Evolutionary conservation across 768 basidiomycete genomes (phyloP), one percentile per base, ranked within the genome.

Genomic region (Favolaschia claudopus): DNA sequence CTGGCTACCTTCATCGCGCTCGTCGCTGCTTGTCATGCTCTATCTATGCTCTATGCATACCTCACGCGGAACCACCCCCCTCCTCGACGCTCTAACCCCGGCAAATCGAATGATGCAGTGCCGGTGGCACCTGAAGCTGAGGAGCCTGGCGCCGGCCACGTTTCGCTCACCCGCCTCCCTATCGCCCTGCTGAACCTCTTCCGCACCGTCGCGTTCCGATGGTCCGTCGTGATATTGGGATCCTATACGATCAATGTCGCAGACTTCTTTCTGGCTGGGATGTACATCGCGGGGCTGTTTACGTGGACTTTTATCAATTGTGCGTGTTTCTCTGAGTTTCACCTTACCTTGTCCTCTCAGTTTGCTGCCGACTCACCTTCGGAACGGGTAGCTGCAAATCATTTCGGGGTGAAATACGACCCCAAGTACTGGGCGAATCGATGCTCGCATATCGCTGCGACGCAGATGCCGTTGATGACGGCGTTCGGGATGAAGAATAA

Each of bases 401-500:
- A 58, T 7, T 45, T 43, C 10, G 67, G 64, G 9, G 17, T 40
- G 5, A 55, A 47, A 4, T 54, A 63, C 38, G 28, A 42, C 8
- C 43, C 55, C 14, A 33, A 44, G 5, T 68, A 65, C 43, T 67
- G 55, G 55, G 56, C 58, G 27, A 63, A 75, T 46, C 70, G 77
- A 19, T 65, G 72, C 8, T 76, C 70, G 7, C 61, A 63, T 10
- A 70, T 80, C n/a, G 76, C 72, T 0, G 56, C 71, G 7, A 68
- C 63, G 43, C 80, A 84, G 58, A 70, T 79, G 10, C 77, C 81
- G 2, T 66, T 83, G 25, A 72, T 85, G 44, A 75, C 78, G 25
- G 82, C 76, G 7, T 72, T 85, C n/a, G 81, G 78, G 6, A 79
- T 78, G 34, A 83, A 82, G 73, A 83, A 85, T 69, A 84, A 83